A percentile compares a stretch with the other conserved stretches of the same genome.
Conservation (phyloP, 129 eudicot species). For the Ambrosia artemisiifolia region DNA sequence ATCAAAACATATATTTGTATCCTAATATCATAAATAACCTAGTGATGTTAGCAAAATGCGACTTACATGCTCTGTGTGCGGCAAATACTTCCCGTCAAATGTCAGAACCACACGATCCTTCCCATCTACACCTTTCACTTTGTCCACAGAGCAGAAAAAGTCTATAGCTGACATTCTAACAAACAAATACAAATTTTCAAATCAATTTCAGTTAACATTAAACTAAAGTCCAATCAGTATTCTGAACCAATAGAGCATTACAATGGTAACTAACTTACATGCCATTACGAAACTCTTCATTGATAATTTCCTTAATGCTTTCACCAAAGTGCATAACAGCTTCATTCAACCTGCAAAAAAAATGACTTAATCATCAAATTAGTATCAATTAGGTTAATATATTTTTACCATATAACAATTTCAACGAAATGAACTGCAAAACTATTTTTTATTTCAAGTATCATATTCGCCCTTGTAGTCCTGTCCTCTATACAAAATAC, state of each 20-base stretch:
- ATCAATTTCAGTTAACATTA: background rate
- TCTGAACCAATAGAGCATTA: background rate
- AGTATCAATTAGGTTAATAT: background rate
- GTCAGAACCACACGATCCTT: constrained; percentile 87
- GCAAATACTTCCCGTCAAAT: constrained; percentile 91
- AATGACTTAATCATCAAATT: background rate
- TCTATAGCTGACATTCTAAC: constrained; percentile 95
- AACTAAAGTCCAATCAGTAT: background rate
- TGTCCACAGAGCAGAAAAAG: constrained; percentile 94
- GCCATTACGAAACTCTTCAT: constrained; percentile 98
- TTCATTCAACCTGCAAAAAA: constrained; percentile 68
- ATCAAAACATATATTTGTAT: background rate
- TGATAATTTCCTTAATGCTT: constrained; percentile 89
- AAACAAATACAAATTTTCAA: constrained; percentile 3
- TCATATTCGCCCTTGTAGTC: too few relatives aligned
- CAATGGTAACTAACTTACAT: constrained; percentile 62
- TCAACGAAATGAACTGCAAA: too few relatives aligned
- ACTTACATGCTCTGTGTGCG: constrained; percentile 86
- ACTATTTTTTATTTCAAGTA: too few relatives aligned
- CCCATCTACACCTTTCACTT: constrained; percentile 90
- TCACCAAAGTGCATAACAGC: constrained; percentile 96
- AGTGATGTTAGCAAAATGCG: background rate
- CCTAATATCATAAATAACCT: background rate
- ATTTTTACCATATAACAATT: background rate
- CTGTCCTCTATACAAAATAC: too few relatives aligned